Percentiles rank a stretch among this genome's conserved stretches.
These are phyloP conservation scores for Teunomyces atbi DNA, from an alignment of 805 yeast species.

Conservation along the genomic window DNA sequence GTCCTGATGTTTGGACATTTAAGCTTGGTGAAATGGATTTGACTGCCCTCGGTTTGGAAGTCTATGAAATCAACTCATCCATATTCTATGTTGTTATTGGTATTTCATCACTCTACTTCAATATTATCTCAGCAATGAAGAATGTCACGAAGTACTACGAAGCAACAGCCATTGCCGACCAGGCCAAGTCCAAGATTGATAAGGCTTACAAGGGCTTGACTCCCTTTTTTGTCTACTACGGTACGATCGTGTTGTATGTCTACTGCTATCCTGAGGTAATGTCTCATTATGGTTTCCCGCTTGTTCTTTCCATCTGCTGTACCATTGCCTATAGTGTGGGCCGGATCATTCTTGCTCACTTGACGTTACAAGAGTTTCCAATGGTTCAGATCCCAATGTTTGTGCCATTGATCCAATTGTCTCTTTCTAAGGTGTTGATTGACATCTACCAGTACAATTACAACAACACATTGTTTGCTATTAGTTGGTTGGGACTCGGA, in stretches of 20 bases:
- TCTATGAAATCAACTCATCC: constrained; percentile 36
- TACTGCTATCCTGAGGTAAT: constrained; percentile 54
- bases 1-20: constrained; percentile 65
- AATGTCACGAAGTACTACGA: constrained; percentile 54
- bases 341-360: constrained; percentile 81
- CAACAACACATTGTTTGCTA: constrained; percentile 44
- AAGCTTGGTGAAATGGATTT: constrained; percentile 42
- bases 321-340: constrained; percentile 87
- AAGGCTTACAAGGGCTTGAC: constrained; percentile 50
- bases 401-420: constrained; percentile 55
- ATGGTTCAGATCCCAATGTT: constrained; percentile 65
- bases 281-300: constrained; percentile 47
- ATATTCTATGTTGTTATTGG: constrained; percentile 51
- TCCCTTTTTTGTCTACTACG: constrained; percentile 64
- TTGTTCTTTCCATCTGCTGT: constrained; percentile 68
- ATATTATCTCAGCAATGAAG: constrained; percentile 62
- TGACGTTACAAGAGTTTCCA: constrained; percentile 80
- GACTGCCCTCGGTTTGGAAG: constrained; percentile 27
- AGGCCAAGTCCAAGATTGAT: constrained; percentile 39
- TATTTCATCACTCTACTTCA: constrained; percentile 56
- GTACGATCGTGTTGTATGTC: constrained; percentile 46
- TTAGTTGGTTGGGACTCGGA: constrained; percentile 68
- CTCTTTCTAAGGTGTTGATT: constrained; percentile 33
- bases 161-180: constrained; percentile 17
- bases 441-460: constrained; percentile 37